phyloP scores from a whole-genome alignment of 768 basidiomycete genomes.

The Russula sp. region DNA sequence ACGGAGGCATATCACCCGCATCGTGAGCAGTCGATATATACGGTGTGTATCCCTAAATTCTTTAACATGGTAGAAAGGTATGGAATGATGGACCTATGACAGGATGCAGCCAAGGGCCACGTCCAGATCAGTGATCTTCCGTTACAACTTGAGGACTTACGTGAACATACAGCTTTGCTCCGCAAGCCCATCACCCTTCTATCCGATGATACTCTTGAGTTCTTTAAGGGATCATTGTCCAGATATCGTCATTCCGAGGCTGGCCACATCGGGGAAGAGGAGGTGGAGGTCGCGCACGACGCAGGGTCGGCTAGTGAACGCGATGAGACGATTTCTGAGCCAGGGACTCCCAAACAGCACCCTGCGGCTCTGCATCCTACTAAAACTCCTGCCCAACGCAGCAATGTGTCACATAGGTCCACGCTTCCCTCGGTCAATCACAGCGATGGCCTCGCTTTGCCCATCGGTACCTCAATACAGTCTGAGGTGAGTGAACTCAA shows the following conservation, averaged over 20 bases:
- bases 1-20: conserved; percentile 87
- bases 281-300: not conserved
- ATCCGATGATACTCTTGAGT: not conserved
- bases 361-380: not conserved
- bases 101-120: conserved; percentile 86
- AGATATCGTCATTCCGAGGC: not conserved
- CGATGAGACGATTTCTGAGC: not conserved
- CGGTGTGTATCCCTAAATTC: conserved; percentile 48
- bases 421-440: not conserved
- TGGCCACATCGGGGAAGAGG: not conserved
- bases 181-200: too few species aligned
- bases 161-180: conserved; percentile 33
- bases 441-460: not conserved
- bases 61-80: not conserved
- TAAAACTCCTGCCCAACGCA: not conserved
- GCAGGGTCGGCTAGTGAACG: not conserved
- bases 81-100: conserved; percentile 5
- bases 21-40: conserved; percentile 79
- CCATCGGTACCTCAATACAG: not conserved
- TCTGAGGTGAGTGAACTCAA: not conserved
- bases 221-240: not conserved
- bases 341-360: not conserved
- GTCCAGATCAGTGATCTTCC: conserved; percentile 70
- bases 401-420: not conserved
- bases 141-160: conserved; percentile 80